Evolutionary conservation across 768 basidiomycete species (phyloP), one percentile per base, ranked within the genome.

Genomic region (Tylopilus sp.): DNA sequence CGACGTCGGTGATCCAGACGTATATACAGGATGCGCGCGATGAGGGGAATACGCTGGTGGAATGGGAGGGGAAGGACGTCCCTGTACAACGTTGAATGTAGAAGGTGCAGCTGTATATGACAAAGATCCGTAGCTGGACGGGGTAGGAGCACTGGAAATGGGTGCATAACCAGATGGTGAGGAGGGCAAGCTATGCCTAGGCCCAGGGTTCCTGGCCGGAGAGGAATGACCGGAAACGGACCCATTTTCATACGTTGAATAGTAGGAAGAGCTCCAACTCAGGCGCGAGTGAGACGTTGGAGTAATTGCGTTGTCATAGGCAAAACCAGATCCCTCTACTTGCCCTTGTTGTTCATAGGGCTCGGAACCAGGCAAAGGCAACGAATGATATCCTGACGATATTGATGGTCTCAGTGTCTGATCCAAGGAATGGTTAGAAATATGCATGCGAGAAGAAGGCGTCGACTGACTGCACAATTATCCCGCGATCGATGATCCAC

Each of bases 141-240:
- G 60, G 35, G 68, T 50, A n/a, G 70, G 60, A 47, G 48, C 12
- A 28, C 26, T 75, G 23, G 75, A 63, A 40, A 85, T 61, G 35
- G 86, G 82, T 47, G 80, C 70, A 59, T 88, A 91, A 12, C 88
- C 86, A 11, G 87, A 86, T 0, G 86, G 82, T 7, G 81, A 69
- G 1, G 79, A 61, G 18, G 86, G 85, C 52, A 87, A 71, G 57
- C 83, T 88, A 57, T 85, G 82, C 47, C 88, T 75, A 12, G 86
- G 80, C 30, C 79, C 80, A 57, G 76, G 75, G 36, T 67, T 65
- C 21, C 66, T 58, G 25, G 65, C 60, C 2, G 75, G 62, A 42
- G 74, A 65, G 5, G 71, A 73, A 17, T 69, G 54, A 52, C 30
- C 35, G 13, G 59, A 48, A 38, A 44, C 58, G 4, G 71, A 61